Evolutionary conservation across 257 asterid genomes (phyloP).

Genomic region (Solanum dulcamara): DNA sequence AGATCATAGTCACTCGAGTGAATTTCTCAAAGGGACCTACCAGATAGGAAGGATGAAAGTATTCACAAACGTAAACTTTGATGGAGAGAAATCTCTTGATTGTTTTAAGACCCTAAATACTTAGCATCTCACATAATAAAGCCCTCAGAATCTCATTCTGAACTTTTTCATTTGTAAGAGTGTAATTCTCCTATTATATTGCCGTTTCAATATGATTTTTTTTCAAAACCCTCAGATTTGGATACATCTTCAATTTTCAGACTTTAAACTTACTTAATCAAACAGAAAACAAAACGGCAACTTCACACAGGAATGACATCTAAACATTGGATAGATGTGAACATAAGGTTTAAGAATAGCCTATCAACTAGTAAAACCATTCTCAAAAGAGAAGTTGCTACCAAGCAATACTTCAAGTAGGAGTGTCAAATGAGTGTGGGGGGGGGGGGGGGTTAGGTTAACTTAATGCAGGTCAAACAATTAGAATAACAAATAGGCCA

Average conservation of each 20-base stretch:
- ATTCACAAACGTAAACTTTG: not conserved
- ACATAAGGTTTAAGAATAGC: not conserved
- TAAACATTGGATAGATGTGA: not conserved
- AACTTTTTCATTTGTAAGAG: not conserved
- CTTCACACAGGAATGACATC: not conserved
- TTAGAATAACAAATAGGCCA: not conserved
- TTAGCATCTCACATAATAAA: not conserved
- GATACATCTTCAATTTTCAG: not conserved
- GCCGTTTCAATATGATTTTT: not conserved
- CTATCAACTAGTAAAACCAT: not conserved
- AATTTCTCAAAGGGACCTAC: conserved; percentile 77
- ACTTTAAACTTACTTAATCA: not conserved
- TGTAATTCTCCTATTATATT: not conserved
- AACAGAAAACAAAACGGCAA: not conserved
- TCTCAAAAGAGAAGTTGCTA: not conserved
- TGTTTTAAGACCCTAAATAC: not conserved
- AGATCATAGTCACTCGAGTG: conserved; percentile 52
- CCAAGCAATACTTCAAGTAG: not conserved
- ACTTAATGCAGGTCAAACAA: not conserved
- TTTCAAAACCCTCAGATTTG: not conserved
- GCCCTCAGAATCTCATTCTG: not conserved
- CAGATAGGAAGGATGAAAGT: not conserved
- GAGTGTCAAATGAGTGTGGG: not conserved
- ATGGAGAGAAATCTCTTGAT: not conserved
- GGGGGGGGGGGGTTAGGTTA: not conserved